phyloP scores from a whole-genome alignment of 495 filamentous ascomycete genomes.

The Penicillium egyptiacum region DNA sequence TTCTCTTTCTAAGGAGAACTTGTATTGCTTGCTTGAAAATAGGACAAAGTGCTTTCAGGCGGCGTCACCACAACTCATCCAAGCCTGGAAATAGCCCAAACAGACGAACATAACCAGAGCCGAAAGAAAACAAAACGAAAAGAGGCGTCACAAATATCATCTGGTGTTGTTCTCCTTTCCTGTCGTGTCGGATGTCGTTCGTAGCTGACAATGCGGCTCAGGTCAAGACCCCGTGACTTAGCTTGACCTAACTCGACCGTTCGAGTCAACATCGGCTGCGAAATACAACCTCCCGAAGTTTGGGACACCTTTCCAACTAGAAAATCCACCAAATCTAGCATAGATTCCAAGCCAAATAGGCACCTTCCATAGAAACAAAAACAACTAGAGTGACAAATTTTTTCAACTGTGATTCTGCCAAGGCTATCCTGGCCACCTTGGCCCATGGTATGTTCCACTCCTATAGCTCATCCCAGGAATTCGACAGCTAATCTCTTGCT shows the following conservation, averaged over 20 bases:
- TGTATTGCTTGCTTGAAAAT: background rate
- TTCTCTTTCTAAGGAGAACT: background rate
- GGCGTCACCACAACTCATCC: background rate
- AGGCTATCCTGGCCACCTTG: background rate
- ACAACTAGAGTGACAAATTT: background rate
- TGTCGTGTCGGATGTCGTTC: background rate
- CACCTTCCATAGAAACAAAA: background rate
- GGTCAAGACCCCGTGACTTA: background rate
- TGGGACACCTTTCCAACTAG: background rate
- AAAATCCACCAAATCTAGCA: background rate
- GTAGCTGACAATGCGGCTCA: background rate
- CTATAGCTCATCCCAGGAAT: background rate
- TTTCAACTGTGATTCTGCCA: background rate
- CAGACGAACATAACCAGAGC: background rate
- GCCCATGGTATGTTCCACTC: background rate
- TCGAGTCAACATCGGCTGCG: background rate
- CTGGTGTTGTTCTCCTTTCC: background rate
- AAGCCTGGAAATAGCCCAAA: background rate
- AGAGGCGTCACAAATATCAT: background rate
- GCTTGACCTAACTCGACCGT: slow-evolving; percentile 3
- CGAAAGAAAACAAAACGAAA: background rate
- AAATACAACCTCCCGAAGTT: background rate
- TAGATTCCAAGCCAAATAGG: background rate
- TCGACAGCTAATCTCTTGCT: background rate
- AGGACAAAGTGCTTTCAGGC: background rate